phyloP scores from a whole-genome alignment of 441 rosid genomes.

The Pelargonium australe region DNA sequence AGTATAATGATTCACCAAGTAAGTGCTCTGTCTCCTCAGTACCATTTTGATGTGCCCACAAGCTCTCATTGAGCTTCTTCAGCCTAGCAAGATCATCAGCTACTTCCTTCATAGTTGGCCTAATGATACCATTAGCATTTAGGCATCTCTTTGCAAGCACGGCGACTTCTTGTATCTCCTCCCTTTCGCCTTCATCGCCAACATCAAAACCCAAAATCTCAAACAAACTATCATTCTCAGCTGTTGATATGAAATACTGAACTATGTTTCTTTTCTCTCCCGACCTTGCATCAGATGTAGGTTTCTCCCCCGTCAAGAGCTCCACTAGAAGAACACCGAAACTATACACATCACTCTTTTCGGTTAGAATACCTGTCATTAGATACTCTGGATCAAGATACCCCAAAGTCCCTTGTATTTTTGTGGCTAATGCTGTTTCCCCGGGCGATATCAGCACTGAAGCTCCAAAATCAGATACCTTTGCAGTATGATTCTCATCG shows the following conservation, averaged over 20 bases:
- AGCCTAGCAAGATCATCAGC: slow-evolving; percentile 24
- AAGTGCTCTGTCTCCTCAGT: slow-evolving; percentile 13
- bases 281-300: slow-evolving; percentile 8
- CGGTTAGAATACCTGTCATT: slow-evolving; percentile 12
- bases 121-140: slow-evolving; percentile 9
- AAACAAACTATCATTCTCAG: slow-evolving; percentile 8
- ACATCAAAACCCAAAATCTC: slow-evolving; percentile 15
- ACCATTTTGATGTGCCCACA: slow-evolving; percentile 10
- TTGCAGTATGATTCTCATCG: slow-evolving; percentile 4
- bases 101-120: slow-evolving; percentile 31
- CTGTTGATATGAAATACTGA: slow-evolving; percentile 17
- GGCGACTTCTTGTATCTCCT: slow-evolving; percentile 24
- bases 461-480: slow-evolving; percentile 29
- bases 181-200: slow-evolving; percentile 18
- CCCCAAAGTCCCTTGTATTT: slow-evolving; percentile 29
- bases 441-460: slow-evolving; percentile 26
- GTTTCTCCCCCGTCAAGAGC: slow-evolving; percentile 26
- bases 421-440: slow-evolving; percentile 6
- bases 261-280: slow-evolving; percentile 17
- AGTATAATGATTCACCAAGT: neutral
- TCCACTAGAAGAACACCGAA: slow-evolving; percentile 34
- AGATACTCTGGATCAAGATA: slow-evolving; percentile 32
- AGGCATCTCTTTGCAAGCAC: slow-evolving; percentile 13
- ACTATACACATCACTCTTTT: slow-evolving; percentile 27
- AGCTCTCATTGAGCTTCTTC: slow-evolving; percentile 8